Evolutionary conservation across 1,139 yeast genomes (phyloP).

Genomic region (Lodderomyces metapsilosis): DNA sequence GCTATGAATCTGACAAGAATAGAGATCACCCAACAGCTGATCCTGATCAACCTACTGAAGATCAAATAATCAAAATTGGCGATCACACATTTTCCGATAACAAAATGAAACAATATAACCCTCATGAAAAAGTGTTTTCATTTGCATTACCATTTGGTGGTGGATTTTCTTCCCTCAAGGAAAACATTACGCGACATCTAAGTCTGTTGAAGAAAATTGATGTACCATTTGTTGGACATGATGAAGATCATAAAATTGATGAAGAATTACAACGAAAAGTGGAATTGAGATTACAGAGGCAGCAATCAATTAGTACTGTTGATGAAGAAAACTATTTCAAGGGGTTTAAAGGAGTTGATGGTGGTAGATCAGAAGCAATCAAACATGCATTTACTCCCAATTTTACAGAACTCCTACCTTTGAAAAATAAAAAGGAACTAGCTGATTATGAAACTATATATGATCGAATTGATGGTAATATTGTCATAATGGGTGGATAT

Average conservation of each 20-base stretch:
- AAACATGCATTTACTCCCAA: constrained; percentile 57
- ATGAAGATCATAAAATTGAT: constrained; percentile 14
- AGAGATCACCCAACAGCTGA: constrained; percentile 18
- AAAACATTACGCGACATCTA: constrained; percentile 16
- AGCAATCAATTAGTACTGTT: constrained; percentile 56
- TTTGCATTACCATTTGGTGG: constrained; percentile 43
- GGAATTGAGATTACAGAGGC: constrained; percentile 49
- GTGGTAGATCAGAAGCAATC: constrained; percentile 67
- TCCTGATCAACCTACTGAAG: constrained; percentile 14
- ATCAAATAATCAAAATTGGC: constrained; percentile 13
- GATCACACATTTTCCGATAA: constrained; percentile 11
- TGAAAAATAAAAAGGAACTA: constrained; percentile 23
- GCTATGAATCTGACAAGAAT: constrained; percentile 1
- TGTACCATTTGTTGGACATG: constrained; percentile 24
- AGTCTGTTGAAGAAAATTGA: constrained; percentile 11
- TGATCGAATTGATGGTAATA: constrained; percentile 64
- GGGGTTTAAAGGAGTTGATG: constrained; percentile 58
- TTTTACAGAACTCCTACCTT: constrained; percentile 32
- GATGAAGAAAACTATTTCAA: constrained; percentile 64
- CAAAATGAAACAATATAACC: constrained; percentile 15
- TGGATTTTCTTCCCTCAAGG: constrained; percentile 21
- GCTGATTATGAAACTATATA: constrained; percentile 33
- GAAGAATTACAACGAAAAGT: constrained; percentile 31
- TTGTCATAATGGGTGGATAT: constrained; percentile 82
- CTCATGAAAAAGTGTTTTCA: constrained; percentile 36